A percentile compares a stretch with the other conserved stretches of the same genome.
Conservation (phyloP, 1,284 basidiomycete species). For the Schizophyllum amplum region DNA sequence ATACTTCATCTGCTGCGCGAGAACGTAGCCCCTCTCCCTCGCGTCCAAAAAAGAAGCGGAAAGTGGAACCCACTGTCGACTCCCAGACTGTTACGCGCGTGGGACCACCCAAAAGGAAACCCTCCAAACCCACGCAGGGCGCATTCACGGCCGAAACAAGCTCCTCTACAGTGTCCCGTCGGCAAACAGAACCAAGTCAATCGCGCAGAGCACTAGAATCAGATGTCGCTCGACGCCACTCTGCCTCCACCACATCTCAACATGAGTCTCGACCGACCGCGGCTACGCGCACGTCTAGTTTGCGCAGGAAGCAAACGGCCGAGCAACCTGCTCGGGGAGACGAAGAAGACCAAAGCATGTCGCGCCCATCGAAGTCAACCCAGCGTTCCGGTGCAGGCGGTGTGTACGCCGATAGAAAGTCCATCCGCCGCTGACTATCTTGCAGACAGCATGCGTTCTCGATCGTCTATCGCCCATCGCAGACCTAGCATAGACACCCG, state of each 20-base stretch:
- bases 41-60: background rate
- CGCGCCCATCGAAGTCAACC: no score
- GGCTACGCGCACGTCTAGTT: background rate
- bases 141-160: background rate
- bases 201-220: background rate
- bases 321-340: no score
- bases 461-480: no score
- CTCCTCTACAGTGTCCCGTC: background rate
- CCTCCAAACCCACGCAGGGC: background rate
- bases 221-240: background rate
- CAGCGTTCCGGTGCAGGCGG: no score
- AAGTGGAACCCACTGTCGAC: background rate
- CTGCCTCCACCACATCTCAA: background rate
- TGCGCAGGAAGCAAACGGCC: background rate
- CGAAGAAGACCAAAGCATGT: no score
- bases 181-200: background rate
- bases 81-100: background rate
- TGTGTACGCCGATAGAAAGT: no score
- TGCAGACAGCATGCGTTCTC: no score
- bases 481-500: no score
- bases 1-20: background rate
- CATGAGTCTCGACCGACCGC: background rate
- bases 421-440: no score
- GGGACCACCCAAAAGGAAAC: background rate
- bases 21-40: background rate